Percentiles rank a stretch among this genome's conserved stretches.
These are phyloP conservation scores for Saitozyma podzolica DNA, from an alignment of 768 basidiomycete species.

Conservation along the genomic window DNA sequence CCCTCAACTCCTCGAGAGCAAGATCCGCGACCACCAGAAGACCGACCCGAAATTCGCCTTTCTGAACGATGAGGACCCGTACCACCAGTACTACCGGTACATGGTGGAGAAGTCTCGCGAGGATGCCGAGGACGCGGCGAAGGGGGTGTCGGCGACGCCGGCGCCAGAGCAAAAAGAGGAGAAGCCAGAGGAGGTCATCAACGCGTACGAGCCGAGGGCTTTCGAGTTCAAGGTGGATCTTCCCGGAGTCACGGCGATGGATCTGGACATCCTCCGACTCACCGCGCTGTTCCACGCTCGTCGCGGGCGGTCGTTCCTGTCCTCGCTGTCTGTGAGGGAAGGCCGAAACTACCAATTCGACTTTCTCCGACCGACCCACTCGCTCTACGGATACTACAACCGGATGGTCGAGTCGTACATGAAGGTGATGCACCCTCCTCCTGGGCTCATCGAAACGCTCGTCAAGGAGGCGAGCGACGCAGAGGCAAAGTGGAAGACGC, in stretches of 20 bases:
- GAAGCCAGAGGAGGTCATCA: slow-evolving; percentile 57
- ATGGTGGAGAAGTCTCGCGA: slow-evolving; percentile 76
- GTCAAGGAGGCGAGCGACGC: slow-evolving; percentile 63
- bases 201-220: slow-evolving; percentile 63
- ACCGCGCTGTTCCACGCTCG: slow-evolving; percentile 95
- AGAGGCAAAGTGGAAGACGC: slow-evolving; percentile 70
- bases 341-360: slow-evolving; percentile 97
- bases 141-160: slow-evolving; percentile 26
- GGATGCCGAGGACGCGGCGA: slow-evolving; percentile 46
- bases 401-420: slow-evolving; percentile 94
- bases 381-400: slow-evolving; percentile 95
- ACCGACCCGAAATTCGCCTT: slow-evolving; percentile 98
- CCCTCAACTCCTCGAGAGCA: slow-evolving; percentile 89
- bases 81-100: slow-evolving; percentile 96
- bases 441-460: slow-evolving; percentile 70
- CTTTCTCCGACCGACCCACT: slow-evolving; percentile 92
- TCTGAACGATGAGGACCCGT: slow-evolving; percentile 93
- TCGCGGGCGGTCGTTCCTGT: slow-evolving; percentile 81
- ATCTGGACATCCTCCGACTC: slow-evolving; percentile 94
- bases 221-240: slow-evolving; percentile 81
- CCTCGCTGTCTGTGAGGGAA: slow-evolving; percentile 79
- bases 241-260: slow-evolving; percentile 82
- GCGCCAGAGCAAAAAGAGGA: slow-evolving; percentile 21
- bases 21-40: slow-evolving; percentile 94
- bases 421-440: slow-evolving; percentile 80